A percentile compares a stretch with the other conserved stretches of the same genome.
Evolutionary conservation across 2,329 filamentous ascomycete species (phyloP).

Genomic region (Chaetomium sp.): DNA sequence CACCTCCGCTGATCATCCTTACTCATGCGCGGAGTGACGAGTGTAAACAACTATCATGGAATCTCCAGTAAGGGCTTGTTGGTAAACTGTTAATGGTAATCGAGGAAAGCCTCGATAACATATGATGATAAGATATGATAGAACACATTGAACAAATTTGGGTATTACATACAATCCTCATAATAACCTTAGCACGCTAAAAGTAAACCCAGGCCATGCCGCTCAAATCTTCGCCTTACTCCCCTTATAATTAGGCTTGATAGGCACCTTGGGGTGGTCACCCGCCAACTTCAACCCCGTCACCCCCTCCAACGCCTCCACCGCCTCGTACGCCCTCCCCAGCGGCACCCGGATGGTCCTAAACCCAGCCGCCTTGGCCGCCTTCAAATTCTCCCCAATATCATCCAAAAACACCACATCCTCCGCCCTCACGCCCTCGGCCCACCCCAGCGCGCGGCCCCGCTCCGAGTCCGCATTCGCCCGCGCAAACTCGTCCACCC

Average conservation of each 20-base stretch:
- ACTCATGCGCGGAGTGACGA: not conserved
- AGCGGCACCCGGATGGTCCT: slow-evolving; percentile 82
- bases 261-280: slow-evolving; percentile 53
- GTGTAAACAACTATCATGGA: not conserved
- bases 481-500: slow-evolving; percentile 64
- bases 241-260: slow-evolving; percentile 41
- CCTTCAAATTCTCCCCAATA: slow-evolving; percentile 90
- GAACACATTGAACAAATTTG: not conserved
- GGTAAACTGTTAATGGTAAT: not conserved
- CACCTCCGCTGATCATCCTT: not conserved
- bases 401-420: slow-evolving; percentile 91
- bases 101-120: not conserved
- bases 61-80: not conserved
- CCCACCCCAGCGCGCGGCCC: slow-evolving; percentile 47
- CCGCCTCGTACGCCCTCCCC: slow-evolving; percentile 76
- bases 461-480: slow-evolving; percentile 49
- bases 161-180: not conserved
- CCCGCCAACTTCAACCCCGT: slow-evolving; percentile 69
- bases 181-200: not conserved
- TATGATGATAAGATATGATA: not conserved
- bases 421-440: slow-evolving; percentile 55
- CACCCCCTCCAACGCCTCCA: slow-evolving; percentile 74
- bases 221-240: slow-evolving; percentile 31
- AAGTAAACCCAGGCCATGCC: not conserved
- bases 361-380: slow-evolving; percentile 72